Evolutionary conservation across 108 stramenopile species (phyloP), one percentile per base, ranked within the genome.

Genomic region (Cyclotella kingstonii): DNA sequence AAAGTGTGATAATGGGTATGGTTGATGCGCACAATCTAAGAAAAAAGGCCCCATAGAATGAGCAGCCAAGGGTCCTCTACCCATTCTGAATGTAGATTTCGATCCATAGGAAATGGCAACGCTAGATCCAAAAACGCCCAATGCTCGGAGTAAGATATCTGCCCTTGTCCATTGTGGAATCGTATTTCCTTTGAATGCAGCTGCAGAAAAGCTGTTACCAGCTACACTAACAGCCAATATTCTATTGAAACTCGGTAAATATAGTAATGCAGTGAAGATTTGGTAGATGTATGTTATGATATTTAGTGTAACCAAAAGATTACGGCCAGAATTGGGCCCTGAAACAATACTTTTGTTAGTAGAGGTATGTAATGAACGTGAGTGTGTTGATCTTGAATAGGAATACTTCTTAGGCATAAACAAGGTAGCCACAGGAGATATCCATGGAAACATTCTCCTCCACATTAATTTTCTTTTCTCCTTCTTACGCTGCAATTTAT

Each of bases 281-380:
- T 91, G 86, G 67, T 83, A 85, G 0, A 70, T 6, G 52, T 77
- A 91, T 8, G 82, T 38, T 7, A 77, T 5, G 28, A 78, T 40
- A 55, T 85, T 80, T 15, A 75, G 19, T 14, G 49, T 5, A 4
- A 84, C 63, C 42, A 90, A 43, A 0, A 70, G 11, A 31, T 70
- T 69, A 42, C 72, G 48, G 14, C 55, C 58, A 1, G 76, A 49
- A 36, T 66, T 59, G 23, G 64, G 58, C 14, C 64, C 49, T n/a
- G 59, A 51, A 31, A 46, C 31, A 33, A 66, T 35, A 19, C 27
- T 38, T 54, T 9, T 35, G 6, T 26, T 34, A n/a, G n/a, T n/a
- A n/a, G 18, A 54, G 18, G 35, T 12, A 54, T 18, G 12, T 35
- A 9, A 12, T 35, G n/a, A 6, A 14, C 12, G 3, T 35, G 34